Conservation (phyloP, 2,329 filamentous ascomycete species). For the Achaetomium macrosporum region DNA sequence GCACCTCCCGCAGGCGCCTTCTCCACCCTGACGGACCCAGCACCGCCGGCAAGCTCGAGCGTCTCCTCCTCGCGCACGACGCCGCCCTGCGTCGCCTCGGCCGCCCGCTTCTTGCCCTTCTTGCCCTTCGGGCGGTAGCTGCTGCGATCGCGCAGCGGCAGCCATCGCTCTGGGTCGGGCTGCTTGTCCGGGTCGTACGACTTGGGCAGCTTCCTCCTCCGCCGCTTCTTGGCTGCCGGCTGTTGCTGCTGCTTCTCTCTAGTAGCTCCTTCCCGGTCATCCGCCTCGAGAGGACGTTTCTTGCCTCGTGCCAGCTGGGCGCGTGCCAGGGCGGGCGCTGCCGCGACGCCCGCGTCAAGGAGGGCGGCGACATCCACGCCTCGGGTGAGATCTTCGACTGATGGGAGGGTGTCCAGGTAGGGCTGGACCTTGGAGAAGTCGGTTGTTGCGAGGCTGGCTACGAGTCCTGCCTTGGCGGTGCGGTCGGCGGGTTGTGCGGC, state of each 20-base stretch:
- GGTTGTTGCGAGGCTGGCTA: conserved; percentile 69
- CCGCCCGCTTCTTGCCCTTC: conserved; percentile 80
- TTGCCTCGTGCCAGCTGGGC: conserved; percentile 32
- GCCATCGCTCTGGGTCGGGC: conserved; percentile 86
- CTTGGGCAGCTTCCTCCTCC: conserved; percentile 59
- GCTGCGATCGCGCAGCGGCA: conserved; percentile 83
- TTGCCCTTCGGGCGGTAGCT: conserved; percentile 86
- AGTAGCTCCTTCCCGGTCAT: conserved; percentile 29
- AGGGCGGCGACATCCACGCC: conserved; percentile 58
- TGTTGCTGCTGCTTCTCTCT: conserved; percentile 27
- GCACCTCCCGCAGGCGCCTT: conserved; percentile 39
- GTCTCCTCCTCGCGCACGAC: conserved; percentile 68
- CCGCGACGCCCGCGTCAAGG: conserved; percentile 59
- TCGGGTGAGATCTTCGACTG: conserved; percentile 55
- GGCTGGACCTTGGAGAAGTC: conserved; percentile 51
- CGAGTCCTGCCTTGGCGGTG: conserved; percentile 71
- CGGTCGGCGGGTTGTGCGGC: conserved; percentile 60
- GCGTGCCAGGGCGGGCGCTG: conserved; percentile 34
- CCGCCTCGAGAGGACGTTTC: conserved; percentile 39
- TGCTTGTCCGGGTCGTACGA: conserved; percentile 71
- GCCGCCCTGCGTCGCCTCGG: conserved; percentile 79
- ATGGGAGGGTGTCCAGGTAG: conserved; percentile 52
- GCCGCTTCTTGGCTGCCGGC: conserved; percentile 47
- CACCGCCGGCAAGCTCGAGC: conserved; percentile 57
- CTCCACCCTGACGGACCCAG: conserved; percentile 58